Conservation (phyloP, 495 filamentous ascomycete genomes). For the Hypomontagnella submonticulosa region DNA sequence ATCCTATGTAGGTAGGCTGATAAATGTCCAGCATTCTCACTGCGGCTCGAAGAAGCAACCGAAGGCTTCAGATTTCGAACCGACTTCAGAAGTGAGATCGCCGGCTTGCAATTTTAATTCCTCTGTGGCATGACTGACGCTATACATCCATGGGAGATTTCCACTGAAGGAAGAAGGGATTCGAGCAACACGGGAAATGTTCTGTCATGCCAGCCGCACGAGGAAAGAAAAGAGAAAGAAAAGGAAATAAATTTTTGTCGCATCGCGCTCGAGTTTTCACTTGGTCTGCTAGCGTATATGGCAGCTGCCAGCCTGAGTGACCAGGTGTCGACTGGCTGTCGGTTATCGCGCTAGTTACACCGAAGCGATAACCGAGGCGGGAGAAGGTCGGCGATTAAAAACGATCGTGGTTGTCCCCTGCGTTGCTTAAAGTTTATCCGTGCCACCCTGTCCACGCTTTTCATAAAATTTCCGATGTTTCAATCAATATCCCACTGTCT, state of each 20-base stretch:
- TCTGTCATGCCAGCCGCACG: constrained; percentile 55
- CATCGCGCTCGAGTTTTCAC: constrained; percentile 41
- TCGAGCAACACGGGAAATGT: constrained; percentile 62
- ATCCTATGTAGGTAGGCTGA: neutral
- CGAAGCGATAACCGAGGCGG: neutral
- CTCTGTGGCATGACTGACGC: constrained; percentile 63
- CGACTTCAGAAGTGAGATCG: constrained; percentile 49
- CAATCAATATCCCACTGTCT: neutral
- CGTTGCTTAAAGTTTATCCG: constrained; percentile 22
- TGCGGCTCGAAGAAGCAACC: constrained; percentile 56
- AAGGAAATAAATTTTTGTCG: constrained; percentile 36
- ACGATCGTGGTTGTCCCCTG: neutral
- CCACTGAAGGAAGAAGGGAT: constrained; percentile 49
- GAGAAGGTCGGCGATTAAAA: constrained; percentile 15
- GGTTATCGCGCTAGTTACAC: constrained; percentile 10
- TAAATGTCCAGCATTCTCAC: constrained; percentile 58
- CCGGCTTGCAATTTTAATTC: constrained; percentile 60
- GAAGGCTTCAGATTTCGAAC: constrained; percentile 53
- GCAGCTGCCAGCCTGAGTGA: constrained; percentile 13
- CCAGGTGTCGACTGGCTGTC: constrained; percentile 10
- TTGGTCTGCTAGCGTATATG: constrained; percentile 33
- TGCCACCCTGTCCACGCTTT: neutral
- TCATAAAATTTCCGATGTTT: constrained; percentile 30
- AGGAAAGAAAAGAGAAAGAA: constrained; percentile 45
- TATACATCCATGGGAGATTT: constrained; percentile 51